phyloP scores from a whole-genome alignment of 805 yeast species.

The Candida xyloterini region DNA sequence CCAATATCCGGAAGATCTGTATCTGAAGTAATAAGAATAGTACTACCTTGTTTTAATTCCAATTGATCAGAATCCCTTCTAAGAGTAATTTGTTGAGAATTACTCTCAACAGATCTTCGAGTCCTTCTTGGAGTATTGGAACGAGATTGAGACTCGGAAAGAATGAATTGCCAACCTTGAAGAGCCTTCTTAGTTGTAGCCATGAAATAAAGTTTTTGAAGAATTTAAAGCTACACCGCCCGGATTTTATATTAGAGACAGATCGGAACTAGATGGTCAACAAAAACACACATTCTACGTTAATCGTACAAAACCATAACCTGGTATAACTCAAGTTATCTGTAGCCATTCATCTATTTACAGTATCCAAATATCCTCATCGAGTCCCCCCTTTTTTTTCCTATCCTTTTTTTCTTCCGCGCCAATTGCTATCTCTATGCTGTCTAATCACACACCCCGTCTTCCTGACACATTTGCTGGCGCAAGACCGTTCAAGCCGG shows the following conservation, averaged over 20 bases:
- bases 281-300: too few species aligned
- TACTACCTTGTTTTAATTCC: conserved; percentile 51
- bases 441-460: conserved; percentile 18
- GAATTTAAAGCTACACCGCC: conserved; percentile 5
- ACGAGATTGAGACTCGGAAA: conserved; percentile 11
- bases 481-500: conserved; percentile 15
- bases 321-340: not conserved
- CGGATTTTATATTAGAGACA: not conserved
- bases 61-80: conserved; percentile 46
- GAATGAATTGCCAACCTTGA: conserved; percentile 37
- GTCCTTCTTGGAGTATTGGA: conserved; percentile 21
- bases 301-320: too few species aligned
- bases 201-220: conserved; percentile 19
- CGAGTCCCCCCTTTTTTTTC: not conserved
- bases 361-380: not conserved
- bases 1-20: conserved; percentile 40
- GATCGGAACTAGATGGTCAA: too few species aligned
- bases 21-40: conserved; percentile 39
- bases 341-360: not conserved
- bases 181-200: conserved; percentile 26
- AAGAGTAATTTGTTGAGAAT: conserved; percentile 26
- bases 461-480: conserved; percentile 17
- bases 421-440: conserved; percentile 14
- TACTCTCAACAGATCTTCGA: conserved; percentile 3
- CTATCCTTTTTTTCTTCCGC: conserved; percentile 9